Conservation (phyloP, 495 filamentous ascomycete species). For the Penicillium silybi region DNA sequence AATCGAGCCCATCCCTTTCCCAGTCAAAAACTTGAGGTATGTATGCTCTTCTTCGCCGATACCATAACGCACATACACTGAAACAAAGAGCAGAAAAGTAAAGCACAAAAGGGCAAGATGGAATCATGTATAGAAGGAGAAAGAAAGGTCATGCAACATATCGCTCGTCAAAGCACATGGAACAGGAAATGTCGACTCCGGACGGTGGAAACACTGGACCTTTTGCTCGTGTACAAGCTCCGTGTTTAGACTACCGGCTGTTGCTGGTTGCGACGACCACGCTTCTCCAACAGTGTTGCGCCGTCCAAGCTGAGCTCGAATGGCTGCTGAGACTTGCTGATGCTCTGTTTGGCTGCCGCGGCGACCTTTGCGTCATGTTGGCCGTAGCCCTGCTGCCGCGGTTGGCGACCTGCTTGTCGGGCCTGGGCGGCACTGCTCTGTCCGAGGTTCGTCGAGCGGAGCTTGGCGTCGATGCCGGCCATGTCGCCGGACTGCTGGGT, state of each 20-base stretch:
- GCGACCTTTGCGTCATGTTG: slow-evolving; percentile 75
- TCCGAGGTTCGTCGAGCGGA: slow-evolving; percentile 75
- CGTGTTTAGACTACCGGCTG: slow-evolving; percentile 27
- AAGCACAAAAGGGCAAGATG: background rate
- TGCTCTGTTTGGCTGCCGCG: slow-evolving; percentile 74
- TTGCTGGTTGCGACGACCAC: slow-evolving; percentile 47
- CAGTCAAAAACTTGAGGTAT: slow-evolving; percentile 8
- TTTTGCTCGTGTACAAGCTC: background rate
- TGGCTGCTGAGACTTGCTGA: slow-evolving; percentile 59
- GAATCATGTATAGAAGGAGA: background rate
- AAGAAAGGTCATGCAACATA: slow-evolving; percentile 8
- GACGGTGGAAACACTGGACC: background rate
- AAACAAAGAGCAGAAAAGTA: background rate
- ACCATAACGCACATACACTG: slow-evolving; percentile 6
- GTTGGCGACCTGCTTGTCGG: slow-evolving; percentile 50
- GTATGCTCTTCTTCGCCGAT: slow-evolving; percentile 18
- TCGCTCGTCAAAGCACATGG: slow-evolving; percentile 12
- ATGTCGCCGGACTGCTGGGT: slow-evolving; percentile 53
- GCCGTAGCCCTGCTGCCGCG: slow-evolving; percentile 65
- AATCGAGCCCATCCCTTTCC: slow-evolving; percentile 1
- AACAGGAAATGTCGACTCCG: background rate
- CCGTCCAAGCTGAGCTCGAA: slow-evolving; percentile 92
- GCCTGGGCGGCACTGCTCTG: slow-evolving; percentile 54
- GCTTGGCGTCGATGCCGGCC: slow-evolving; percentile 75
- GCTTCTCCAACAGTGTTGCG: slow-evolving; percentile 78